phyloP scores from a whole-genome alignment of 2,329 filamentous ascomycete genomes.

The Aspergillus fischeri region DNA sequence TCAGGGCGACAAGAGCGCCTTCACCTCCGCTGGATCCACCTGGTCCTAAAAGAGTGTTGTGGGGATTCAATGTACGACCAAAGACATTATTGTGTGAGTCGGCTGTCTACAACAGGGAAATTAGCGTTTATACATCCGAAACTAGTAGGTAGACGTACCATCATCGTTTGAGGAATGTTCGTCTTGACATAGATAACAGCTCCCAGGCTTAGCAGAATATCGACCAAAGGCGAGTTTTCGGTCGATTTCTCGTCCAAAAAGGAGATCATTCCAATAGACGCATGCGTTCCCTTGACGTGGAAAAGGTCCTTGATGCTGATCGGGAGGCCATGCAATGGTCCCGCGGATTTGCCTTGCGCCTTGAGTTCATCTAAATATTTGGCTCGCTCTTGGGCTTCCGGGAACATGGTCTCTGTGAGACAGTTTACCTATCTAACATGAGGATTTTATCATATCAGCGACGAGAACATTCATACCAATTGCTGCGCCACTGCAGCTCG shows the following conservation, averaged over 20 bases:
- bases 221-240: constrained; percentile 16
- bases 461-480: constrained; percentile 18
- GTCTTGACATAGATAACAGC: constrained; percentile 47
- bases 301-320: neutral
- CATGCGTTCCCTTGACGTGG: neutral
- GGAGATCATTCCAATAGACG: neutral
- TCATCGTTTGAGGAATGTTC: constrained; percentile 53
- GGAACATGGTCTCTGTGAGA: constrained; percentile 28
- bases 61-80: constrained; percentile 40
- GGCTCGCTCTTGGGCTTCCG: constrained; percentile 21
- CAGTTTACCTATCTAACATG: constrained; percentile 17
- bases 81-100: constrained; percentile 43
- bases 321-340: constrained; percentile 29
- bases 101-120: no score
- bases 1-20: constrained; percentile 57
- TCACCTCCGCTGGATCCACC: constrained; percentile 47
- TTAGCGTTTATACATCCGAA: constrained; percentile 1
- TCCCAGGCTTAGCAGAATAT: constrained; percentile 17
- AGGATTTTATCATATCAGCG: neutral
- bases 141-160: constrained; percentile 44
- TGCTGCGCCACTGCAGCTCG: constrained; percentile 32
- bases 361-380: constrained; percentile 22
- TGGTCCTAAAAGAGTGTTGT: constrained; percentile 28
- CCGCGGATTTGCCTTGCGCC: constrained; percentile 20
- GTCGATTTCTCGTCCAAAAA: constrained; percentile 6